A percentile compares a stretch with the other conserved stretches of the same genome.
These are phyloP conservation scores for Fusarium mexicanum DNA, from an alignment of 2,329 filamentous ascomycete species.

Conservation along the genomic window DNA sequence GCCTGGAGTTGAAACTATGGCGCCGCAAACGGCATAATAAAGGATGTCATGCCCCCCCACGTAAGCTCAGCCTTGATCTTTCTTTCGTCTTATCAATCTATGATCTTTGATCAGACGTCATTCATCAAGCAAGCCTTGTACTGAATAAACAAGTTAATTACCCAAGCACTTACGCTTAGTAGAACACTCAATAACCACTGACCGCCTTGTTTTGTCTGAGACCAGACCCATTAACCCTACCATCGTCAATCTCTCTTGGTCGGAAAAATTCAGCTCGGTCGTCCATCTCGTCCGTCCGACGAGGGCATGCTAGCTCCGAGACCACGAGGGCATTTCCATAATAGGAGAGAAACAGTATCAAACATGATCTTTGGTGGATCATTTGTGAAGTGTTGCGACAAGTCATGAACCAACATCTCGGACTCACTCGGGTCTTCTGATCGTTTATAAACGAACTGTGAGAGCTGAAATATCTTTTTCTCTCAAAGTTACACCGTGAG, in stretches of 20 bases:
- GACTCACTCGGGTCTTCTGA: background rate
- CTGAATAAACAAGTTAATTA: background rate
- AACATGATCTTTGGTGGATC: background rate
- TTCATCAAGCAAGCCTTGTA: background rate
- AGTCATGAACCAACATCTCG: background rate
- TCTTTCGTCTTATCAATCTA: conserved; percentile 14
- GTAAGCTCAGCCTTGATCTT: background rate
- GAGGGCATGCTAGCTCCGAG: background rate
- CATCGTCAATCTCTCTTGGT: background rate
- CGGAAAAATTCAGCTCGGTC: background rate
- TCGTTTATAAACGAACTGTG: background rate
- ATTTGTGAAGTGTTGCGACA: background rate
- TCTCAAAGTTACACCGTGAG: too few relatives aligned
- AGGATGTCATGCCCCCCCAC: background rate
- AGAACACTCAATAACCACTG: background rate
- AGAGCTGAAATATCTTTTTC: background rate
- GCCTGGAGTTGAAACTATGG: conserved; percentile 5
- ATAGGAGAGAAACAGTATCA: background rate
- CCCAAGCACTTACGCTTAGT: too few relatives aligned
- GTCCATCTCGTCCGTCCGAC: background rate
- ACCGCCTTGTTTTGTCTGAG: background rate
- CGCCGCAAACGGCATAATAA: background rate
- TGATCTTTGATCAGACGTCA: background rate
- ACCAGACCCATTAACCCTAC: background rate
- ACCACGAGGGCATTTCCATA: background rate